A percentile compares a stretch with the other conserved stretches of the same genome.
Evolutionary conservation across 192 early-diverging fungal genomes (phyloP).

Genomic region (Jimgerdemannia flammicorona): DNA sequence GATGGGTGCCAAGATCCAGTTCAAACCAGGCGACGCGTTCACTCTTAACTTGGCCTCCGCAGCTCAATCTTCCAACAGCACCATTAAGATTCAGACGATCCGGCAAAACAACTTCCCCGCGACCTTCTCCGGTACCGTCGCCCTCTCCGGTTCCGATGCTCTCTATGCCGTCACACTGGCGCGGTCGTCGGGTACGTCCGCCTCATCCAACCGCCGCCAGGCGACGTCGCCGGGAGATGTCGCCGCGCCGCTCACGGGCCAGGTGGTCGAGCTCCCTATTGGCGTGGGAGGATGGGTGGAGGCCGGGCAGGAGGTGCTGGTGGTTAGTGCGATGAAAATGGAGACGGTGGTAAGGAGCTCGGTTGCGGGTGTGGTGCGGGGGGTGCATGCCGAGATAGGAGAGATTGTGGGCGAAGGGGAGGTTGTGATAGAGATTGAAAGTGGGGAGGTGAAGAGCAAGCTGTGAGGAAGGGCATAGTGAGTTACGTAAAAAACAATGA

Average conservation of each 20-base stretch:
- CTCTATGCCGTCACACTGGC: conserved; percentile 6
- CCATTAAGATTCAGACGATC: conserved; percentile 19
- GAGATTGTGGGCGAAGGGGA: conserved; percentile 32
- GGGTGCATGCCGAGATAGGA: conserved; percentile 14
- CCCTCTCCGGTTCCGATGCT: not conserved
- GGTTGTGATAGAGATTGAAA: conserved; percentile 19
- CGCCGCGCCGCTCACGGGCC: conserved; percentile 23
- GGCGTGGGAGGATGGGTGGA: conserved; percentile 17
- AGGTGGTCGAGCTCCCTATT: conserved; percentile 25
- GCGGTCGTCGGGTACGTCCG: conserved; percentile 10
- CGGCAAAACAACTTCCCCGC: conserved; percentile 23
- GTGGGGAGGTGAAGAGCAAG: not conserved
- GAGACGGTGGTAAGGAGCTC: conserved; percentile 26
- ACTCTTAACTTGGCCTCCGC: conserved; percentile 10
- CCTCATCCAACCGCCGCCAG: conserved; percentile 17
- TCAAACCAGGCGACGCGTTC: conserved; percentile 28
- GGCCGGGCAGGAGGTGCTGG: conserved; percentile 23
- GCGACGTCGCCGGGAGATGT: conserved; percentile 9
- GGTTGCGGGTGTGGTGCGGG: conserved; percentile 9
- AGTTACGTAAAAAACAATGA: too few species aligned
- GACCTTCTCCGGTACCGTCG: conserved; percentile 7
- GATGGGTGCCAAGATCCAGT: conserved; percentile 11
- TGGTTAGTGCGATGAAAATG: conserved; percentile 36
- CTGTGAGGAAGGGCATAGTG: too few species aligned
- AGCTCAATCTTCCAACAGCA: not conserved